Base-by-base conservation (phyloP, 2,329 filamentous ascomycete species). In the Hortaea werneckii region DNA sequence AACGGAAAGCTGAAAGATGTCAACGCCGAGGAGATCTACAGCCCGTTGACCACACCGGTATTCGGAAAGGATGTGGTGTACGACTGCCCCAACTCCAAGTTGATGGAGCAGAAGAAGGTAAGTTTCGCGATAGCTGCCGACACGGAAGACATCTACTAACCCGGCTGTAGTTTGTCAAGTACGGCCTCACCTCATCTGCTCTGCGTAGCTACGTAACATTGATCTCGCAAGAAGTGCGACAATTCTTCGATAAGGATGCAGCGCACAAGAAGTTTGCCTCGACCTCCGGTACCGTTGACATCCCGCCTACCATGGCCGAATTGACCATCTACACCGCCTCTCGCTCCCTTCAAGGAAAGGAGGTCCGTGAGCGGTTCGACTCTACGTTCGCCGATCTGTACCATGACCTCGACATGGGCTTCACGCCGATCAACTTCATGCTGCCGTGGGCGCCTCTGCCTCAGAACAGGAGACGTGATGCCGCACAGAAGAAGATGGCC, bases 91-190 rank as follows among this genome's bases (percentile, higher is more conserved):
- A 94, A 94, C 64, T 75, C 86, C 48, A 94, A 94, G 69, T 77
- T 94, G 61, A 94, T 94, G 87, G 87, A 94, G 71, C 87, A 94
- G 74, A 94, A 94, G 74, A 92, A 90, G 79, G 85, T 88, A 65
- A 51, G 68, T 43, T 44, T n/a, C 29, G 13, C 29, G n/a, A n/a
- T 13, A 28, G 4, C 57, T 34, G 59, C 44, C 37, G 37, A 45
- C 8, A 6, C n/a, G 30, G 37, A 26, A 10, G 6, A 26, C 6
- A 3, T 29, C n/a, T 26, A 37, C 42, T 44, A 38, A 44, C 28
- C 54, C 39, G 26, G n/a, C 30, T 6, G 26, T 57, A 79, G 82
- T 87, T 89, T 61, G 85, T 88, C 79, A 89, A 89, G 67, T 79
- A 83, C 57, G 83, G 83, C 51, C 78, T 89, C 44, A 87, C 83